Percentiles rank a stretch among this genome's conserved stretches.
Conservation (phyloP, 192 early-diverging fungal species). For the Dissophora globulifera region DNA sequence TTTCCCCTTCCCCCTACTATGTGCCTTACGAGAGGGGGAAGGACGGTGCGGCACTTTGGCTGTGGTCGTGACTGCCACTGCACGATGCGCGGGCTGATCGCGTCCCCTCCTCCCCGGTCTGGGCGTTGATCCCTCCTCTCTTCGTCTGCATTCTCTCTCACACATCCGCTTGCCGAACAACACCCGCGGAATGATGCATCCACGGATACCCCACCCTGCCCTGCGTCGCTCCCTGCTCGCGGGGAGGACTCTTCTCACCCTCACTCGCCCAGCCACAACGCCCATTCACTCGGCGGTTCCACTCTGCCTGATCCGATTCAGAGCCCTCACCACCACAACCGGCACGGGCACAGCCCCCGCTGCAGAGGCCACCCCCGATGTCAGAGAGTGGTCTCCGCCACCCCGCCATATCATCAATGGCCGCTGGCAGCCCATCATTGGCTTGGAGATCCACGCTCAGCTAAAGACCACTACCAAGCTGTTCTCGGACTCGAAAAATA, state of each 20-base stretch:
- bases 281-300: background rate
- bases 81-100: too few relatives aligned
- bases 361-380: background rate
- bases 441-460: conserved; percentile 93
- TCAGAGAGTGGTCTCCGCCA: background rate
- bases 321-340: background rate
- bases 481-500: conserved; percentile 74
- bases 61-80: too few relatives aligned
- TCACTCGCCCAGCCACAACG: too few relatives aligned
- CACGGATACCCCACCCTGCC: background rate
- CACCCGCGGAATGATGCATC: conserved; percentile 6
- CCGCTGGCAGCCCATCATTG: conserved; percentile 79
- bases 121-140: too few relatives aligned
- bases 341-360: too few relatives aligned
- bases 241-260: too few relatives aligned
- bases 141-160: too few relatives aligned
- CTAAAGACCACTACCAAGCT: conserved; percentile 80
- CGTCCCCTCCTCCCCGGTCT: too few relatives aligned
- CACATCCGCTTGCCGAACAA: background rate
- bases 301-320: background rate
- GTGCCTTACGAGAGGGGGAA: too few relatives aligned
- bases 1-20: too few relatives aligned
- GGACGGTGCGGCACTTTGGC: too few relatives aligned
- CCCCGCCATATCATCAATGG: conserved; percentile 21
- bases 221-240: background rate